Conservation (phyloP, 805 yeast species). For the Ogataea salicorniae region DNA sequence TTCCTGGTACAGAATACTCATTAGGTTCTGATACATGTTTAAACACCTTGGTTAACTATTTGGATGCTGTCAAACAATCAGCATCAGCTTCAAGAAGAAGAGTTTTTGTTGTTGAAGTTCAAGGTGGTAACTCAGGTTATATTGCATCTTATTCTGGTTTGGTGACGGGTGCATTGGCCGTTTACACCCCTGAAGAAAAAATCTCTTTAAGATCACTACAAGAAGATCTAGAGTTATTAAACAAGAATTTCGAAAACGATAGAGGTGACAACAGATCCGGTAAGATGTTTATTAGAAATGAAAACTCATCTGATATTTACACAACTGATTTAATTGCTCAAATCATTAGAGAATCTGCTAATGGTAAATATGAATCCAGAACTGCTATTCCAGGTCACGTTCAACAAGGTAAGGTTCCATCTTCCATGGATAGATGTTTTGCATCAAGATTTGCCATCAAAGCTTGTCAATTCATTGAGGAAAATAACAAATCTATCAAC, state of each 20-base stretch:
- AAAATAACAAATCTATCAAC: conserved; percentile 22
- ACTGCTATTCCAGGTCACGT: conserved; percentile 98
- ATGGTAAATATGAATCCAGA: conserved; percentile 77
- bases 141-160: conserved; percentile 83
- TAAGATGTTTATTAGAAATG: conserved; percentile 77
- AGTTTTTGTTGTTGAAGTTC: conserved; percentile 94
- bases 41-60: conserved; percentile 83
- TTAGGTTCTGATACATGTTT: conserved; percentile 94
- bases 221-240: conserved; percentile 68
- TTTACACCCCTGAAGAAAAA: conserved; percentile 85
- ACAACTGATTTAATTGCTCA: conserved; percentile 79
- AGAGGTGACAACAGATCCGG: conserved; percentile 81
- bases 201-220: conserved; percentile 63
- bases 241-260: conserved; percentile 64
- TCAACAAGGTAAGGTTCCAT: conserved; percentile 95
- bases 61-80: conserved; percentile 91
- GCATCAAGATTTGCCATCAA: conserved; percentile 88
- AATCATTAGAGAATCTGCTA: conserved; percentile 66
- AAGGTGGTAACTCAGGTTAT: conserved; percentile 96
- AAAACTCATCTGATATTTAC: conserved; percentile 76
- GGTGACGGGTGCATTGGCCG: conserved; percentile 86
- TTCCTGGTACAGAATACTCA: conserved; percentile 98
- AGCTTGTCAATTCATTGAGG: conserved; percentile 84
- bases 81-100: conserved; percentile 94
- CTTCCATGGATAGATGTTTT: conserved; percentile 87